Evolutionary conservation across 2,329 filamentous ascomycete species (phyloP), one percentile per base, ranked within the genome.

Genomic region (Aspergillus ochraceus): DNA sequence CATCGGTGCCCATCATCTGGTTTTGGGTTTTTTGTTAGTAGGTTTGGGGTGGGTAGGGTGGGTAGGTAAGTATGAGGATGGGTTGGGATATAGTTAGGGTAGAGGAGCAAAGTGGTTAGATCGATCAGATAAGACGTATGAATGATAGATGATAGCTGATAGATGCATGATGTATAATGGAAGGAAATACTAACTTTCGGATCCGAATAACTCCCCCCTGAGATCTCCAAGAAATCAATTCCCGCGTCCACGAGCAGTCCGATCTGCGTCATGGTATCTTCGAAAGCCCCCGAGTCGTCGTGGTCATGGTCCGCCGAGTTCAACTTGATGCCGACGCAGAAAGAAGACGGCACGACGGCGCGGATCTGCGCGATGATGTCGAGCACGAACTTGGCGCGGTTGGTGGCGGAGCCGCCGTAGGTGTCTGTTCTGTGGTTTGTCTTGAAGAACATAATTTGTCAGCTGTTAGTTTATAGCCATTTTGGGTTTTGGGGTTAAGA

Each of bases 221-320:
- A 86, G 26, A 91, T 81, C 72, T 91, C 88, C 2, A 91, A 74
- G 64, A 90, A 90, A 72, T 91, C 88, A 1, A 90, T 74, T 0
- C 73, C 72, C 1, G 73, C 74, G 11, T 73, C 71, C 14, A 68
- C 68, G 1, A 77, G 5, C 76, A 83, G 45, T 77, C 79, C 5
- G 10, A 88, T 77, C 68, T 90, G 87, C 58, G 84, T 81, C 45
- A 90, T 74, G 39, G 80, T 84, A 12, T 86, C 86, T 10, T 81
- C 72, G 20, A 73, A 72, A n/a, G 64, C 69, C 14, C 62, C 30
- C 17, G 71, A 71, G 63, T 64, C 70, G 65, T 29, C 26, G 26
- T 29, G 26, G 2, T 29, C 26, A 29, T 81, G 77, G 58, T 84
- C 81, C 2, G 77, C 81, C 0, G 77, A 80, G 67, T 84, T 84